These are phyloP conservation scores for Oxyria digyna DNA, from an alignment of 148 eudicot species.

Conservation along the genomic window DNA sequence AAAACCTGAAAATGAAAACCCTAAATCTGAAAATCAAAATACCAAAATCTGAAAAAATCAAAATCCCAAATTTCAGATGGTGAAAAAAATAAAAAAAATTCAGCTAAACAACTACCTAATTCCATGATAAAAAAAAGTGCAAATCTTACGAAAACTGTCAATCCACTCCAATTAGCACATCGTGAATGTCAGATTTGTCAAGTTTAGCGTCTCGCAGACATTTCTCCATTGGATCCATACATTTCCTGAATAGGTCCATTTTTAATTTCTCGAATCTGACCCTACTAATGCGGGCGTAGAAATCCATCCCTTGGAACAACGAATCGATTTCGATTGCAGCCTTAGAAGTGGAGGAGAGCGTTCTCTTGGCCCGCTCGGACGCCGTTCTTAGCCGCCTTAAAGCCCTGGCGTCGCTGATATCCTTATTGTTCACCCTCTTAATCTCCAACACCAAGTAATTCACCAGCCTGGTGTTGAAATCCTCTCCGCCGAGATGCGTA, in stretches of 20 bases:
- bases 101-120: no score
- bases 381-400: background rate
- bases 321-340: background rate
- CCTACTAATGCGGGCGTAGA: background rate
- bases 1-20: no score
- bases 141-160: no score
- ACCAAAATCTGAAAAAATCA: no score
- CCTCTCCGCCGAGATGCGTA: constrained; percentile 1
- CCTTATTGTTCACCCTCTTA: background rate
- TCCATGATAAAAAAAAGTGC: no score
- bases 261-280: constrained; percentile 1
- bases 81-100: no score
- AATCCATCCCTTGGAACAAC: background rate
- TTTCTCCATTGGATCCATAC: constrained; percentile 5
- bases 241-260: background rate
- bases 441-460: background rate
- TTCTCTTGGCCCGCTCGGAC: constrained; percentile 4
- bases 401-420: constrained; percentile 3
- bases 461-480: constrained; percentile 4
- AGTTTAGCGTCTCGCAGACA: background rate
- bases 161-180: no score
- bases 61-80: no score
- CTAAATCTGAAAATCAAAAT: no score
- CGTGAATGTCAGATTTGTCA: background rate
- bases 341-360: background rate